Percentiles rank a stretch among this genome's conserved stretches.
phyloP scores from a whole-genome alignment of 495 filamentous ascomycete genomes.

The Aspergillus diversus region DNA sequence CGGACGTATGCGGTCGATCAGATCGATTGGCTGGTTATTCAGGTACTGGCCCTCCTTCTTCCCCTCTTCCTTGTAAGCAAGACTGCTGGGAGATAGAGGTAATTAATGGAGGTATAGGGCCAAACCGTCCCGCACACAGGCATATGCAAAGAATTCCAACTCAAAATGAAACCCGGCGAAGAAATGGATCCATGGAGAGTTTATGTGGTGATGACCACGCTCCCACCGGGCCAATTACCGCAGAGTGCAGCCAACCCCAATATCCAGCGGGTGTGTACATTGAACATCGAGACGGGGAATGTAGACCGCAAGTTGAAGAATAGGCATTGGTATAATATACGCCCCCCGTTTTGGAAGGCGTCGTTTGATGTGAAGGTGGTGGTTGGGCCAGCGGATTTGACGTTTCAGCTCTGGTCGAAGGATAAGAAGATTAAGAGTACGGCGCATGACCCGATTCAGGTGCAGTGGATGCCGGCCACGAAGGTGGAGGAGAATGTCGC shows the following conservation, averaged over 20 bases:
- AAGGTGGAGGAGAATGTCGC: not conserved
- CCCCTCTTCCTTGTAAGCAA: too few species aligned
- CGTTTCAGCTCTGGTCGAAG: conserved; percentile 58
- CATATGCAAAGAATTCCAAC: conserved; percentile 45
- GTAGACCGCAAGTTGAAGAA: conserved; percentile 53
- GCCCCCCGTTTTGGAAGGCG: conserved; percentile 50
- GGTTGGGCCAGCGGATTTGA: conserved; percentile 57
- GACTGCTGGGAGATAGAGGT: too few species aligned
- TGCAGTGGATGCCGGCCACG: conserved; percentile 47
- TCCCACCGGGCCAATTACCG: conserved; percentile 44
- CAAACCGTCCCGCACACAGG: conserved; percentile 38
- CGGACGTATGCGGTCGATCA: conserved; percentile 52
- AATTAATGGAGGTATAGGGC: conserved; percentile 32
- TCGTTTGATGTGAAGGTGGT: conserved; percentile 55
- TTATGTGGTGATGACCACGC: conserved; percentile 52
- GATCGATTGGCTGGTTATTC: conserved; percentile 60
- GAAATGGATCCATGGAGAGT: conserved; percentile 47
- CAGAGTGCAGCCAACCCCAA: conserved; percentile 41
- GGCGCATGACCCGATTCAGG: conserved; percentile 53
- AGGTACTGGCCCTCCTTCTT: conserved; percentile 32
- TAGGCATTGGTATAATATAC: conserved; percentile 44
- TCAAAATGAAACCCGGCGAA: conserved; percentile 48
- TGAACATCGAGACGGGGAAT: conserved; percentile 31
- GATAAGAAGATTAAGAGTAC: conserved; percentile 45
- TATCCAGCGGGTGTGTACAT: conserved; percentile 29